Base-by-base conservation (phyloP, 1,284 basidiomycete species). In the Macrocystidia cucumis region DNA sequence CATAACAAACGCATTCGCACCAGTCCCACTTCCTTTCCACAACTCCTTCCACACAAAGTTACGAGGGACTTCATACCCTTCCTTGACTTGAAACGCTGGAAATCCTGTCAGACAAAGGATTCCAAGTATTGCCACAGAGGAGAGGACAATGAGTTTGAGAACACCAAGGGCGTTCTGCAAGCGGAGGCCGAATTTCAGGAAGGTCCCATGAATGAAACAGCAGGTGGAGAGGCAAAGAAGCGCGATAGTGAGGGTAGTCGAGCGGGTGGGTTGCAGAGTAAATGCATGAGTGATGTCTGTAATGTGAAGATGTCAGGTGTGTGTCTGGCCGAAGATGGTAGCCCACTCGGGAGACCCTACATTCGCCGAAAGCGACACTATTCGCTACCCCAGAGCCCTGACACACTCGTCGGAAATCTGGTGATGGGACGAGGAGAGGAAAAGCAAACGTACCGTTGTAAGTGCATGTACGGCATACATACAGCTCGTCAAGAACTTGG, bases 121-220 rank as follows among this genome's bases (percentile, higher is more conserved):
- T 0, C 83, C 80, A n/a, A 67, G 68, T n/a, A 71, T 40, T 0
- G 72, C 65, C 36, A 87, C 70, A 0, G 68, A 51, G 0, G 65
- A 46, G n/a, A 87, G 62, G 16, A 80, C 62, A 18, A 72, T 29
- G 13, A 86, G 54, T 46, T 85, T 86, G 56, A 79, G 72, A 21
- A 67, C 44, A n/a, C 78, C 81, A 1, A 87, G 64, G 0, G 57
- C 45, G 45, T 87, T 84, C 50, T 84, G 80, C 7, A 87, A 55
- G 4, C 66, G 69, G 0, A 87, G 44, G 1, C 84, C 84, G 54
- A 65, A 69, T 27, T 67, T 66, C 19, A 74, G 57, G 30, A 65
- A 59, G 1, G 58, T 65, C 2, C 76, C 74, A 42, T 87, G 84
- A 2, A 79, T 57, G 14, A 76, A 16, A 35, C 78, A 60, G 31